Percentiles rank a stretch among this genome's conserved stretches.
phyloP scores from a whole-genome alignment of 2,329 filamentous ascomycete species.

The Rutstroemia sydowiana region DNA sequence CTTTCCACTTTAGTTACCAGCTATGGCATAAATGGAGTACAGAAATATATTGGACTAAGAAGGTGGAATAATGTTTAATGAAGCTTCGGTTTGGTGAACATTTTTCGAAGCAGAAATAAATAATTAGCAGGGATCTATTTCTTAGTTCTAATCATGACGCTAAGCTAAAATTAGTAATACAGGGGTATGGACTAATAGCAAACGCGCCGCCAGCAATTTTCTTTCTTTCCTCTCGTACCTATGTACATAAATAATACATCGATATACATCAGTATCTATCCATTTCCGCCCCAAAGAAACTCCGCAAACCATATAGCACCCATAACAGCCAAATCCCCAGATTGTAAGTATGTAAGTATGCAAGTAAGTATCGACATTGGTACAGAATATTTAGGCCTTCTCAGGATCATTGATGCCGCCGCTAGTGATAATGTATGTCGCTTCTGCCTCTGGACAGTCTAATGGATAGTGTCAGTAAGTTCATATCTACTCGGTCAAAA shows the following conservation, averaged over 20 bases:
- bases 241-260: background rate
- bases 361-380: background rate
- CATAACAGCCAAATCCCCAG: background rate
- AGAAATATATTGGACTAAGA: too few species aligned
- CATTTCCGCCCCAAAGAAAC: background rate
- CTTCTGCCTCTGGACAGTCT: conserved; percentile 63
- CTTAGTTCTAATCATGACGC: conserved; percentile 20
- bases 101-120: conserved; percentile 13
- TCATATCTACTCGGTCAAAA: background rate
- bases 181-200: conserved; percentile 8
- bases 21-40: too few species aligned
- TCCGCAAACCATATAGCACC: background rate
- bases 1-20: too few species aligned
- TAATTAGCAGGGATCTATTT: conserved; percentile 18
- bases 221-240: background rate
- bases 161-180: conserved; percentile 9
- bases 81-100: conserved; percentile 9
- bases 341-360: background rate
- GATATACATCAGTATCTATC: background rate
- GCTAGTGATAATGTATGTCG: conserved; percentile 63
- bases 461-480: conserved; percentile 4
- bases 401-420: conserved; percentile 63
- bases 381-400: conserved; percentile 38
- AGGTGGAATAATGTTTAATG: background rate
- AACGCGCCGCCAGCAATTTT: background rate